Evolutionary conservation across 805 yeast genomes (phyloP).

Genomic region (Cyberlindnera petersonii): DNA sequence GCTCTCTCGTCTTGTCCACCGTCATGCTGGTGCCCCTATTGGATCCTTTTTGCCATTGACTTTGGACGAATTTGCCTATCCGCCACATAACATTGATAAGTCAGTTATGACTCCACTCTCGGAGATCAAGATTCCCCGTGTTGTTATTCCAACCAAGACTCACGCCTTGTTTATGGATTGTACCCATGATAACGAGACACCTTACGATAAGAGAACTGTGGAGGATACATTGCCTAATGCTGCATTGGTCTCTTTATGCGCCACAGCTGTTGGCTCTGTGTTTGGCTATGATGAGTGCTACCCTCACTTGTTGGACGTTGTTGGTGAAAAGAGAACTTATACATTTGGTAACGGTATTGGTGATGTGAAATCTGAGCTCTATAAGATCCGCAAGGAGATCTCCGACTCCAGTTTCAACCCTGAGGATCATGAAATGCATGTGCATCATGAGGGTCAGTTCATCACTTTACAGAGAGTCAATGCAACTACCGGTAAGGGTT

Average conservation of each 20-base stretch:
- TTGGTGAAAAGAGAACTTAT: conserved; percentile 66
- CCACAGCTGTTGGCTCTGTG: conserved; percentile 91
- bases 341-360: conserved; percentile 63
- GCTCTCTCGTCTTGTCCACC: conserved; percentile 78
- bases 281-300: conserved; percentile 93
- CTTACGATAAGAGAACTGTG: conserved; percentile 82
- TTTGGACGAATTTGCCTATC: conserved; percentile 67
- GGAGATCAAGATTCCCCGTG: conserved; percentile 64
- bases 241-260: conserved; percentile 87
- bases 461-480: conserved; percentile 86
- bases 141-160: conserved; percentile 67
- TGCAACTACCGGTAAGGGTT: conserved; percentile 82
- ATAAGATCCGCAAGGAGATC: conserved; percentile 53
- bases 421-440: conserved; percentile 83
- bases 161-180: conserved; percentile 97
- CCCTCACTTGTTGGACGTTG: conserved; percentile 78
- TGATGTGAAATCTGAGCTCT: conserved; percentile 57
- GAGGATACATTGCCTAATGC: conserved; percentile 95
- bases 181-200: conserved; percentile 92
- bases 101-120: conserved; percentile 36
- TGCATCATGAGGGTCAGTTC: conserved; percentile 90
- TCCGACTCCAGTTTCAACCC: conserved; percentile 43
- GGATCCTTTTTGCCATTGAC: conserved; percentile 86
- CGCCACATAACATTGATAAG: conserved; percentile 37
- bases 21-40: conserved; percentile 93